Percentiles rank a stretch among this genome's conserved stretches.
These are phyloP conservation scores for Eremothecium gossypii DNA, from an alignment of 1,139 yeast genomes.

Conservation along the genomic window DNA sequence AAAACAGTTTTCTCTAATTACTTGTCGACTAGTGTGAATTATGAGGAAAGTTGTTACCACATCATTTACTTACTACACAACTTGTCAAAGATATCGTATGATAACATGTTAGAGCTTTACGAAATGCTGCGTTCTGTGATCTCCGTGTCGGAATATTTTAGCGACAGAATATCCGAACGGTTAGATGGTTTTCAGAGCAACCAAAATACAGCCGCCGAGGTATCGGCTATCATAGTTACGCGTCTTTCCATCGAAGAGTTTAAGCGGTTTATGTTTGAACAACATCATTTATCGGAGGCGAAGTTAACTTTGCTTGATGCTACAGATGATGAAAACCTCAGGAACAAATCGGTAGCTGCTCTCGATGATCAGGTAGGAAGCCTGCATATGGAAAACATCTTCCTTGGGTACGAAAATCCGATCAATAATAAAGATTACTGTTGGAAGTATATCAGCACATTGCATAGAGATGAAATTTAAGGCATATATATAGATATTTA, in stretches of 20 bases:
- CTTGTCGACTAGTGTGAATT: conserved; percentile 2
- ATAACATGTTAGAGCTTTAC: conserved; percentile 17
- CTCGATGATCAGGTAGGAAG: background rate
- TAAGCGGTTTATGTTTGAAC: conserved; percentile 7
- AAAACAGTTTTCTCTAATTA: conserved; percentile 13
- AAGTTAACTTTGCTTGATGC: conserved; percentile 9
- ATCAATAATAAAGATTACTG: conserved; percentile 1
- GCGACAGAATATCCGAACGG: conserved; percentile 11
- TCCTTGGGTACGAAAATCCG: conserved; percentile 1
- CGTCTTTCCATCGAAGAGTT: conserved; percentile 6
- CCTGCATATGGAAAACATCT: background rate
- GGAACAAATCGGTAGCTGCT: background rate
- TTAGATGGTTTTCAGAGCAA: conserved; percentile 2
- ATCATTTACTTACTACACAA: conserved; percentile 19
- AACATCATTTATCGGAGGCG: conserved; percentile 8
- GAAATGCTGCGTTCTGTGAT: conserved; percentile 17
- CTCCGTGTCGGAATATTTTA: conserved; percentile 19
- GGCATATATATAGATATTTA: too few relatives aligned
- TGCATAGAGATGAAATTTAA: background rate
- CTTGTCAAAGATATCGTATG: conserved; percentile 15
- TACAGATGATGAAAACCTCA: conserved; percentile 11
- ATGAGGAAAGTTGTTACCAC: conserved; percentile 5
- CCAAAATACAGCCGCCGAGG: background rate
- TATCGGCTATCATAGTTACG: conserved; percentile 4
- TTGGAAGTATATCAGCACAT: background rate